Percentiles rank a stretch among this genome's conserved stretches.
Evolutionary conservation across 2,329 filamentous ascomycete genomes (phyloP).

Genomic region (Colletotrichum cordylinicola): DNA sequence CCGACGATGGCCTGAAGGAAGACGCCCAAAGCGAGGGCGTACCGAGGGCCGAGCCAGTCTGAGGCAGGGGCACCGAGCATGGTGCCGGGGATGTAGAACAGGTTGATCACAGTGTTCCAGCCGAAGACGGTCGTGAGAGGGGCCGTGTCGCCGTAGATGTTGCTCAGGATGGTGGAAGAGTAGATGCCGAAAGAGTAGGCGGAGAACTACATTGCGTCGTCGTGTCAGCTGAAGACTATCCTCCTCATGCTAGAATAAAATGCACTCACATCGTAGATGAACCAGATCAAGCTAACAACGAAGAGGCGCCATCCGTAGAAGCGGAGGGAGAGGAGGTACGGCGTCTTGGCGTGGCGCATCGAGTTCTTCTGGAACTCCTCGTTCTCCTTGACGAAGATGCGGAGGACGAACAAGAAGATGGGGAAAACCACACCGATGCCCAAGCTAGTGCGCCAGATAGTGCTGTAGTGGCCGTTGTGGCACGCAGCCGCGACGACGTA

Average conservation of each 20-base stretch:
- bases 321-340: constrained; percentile 59
- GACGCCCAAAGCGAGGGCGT: constrained; percentile 76
- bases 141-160: constrained; percentile 62
- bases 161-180: constrained; percentile 74
- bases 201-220: constrained; percentile 61
- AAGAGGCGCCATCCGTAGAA: constrained; percentile 79
- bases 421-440: constrained; percentile 83
- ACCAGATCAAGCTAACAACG: constrained; percentile 80
- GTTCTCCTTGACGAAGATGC: constrained; percentile 77
- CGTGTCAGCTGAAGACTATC: no score
- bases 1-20: constrained; percentile 77
- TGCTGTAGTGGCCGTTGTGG: constrained; percentile 66
- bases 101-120: constrained; percentile 87
- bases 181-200: constrained; percentile 88
- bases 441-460: constrained; percentile 82
- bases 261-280: constrained; percentile 72
- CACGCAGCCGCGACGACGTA: constrained; percentile 62
- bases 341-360: constrained; percentile 66
- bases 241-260: neutral
- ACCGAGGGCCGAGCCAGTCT: constrained; percentile 80
- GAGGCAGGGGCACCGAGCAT: constrained; percentile 77
- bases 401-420: constrained; percentile 71
- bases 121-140: constrained; percentile 81
- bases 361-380: constrained; percentile 77
- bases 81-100: constrained; percentile 88